Evolutionary conservation across 108 stramenopile species (phyloP).

Genomic region (Nitzschia putrida): DNA sequence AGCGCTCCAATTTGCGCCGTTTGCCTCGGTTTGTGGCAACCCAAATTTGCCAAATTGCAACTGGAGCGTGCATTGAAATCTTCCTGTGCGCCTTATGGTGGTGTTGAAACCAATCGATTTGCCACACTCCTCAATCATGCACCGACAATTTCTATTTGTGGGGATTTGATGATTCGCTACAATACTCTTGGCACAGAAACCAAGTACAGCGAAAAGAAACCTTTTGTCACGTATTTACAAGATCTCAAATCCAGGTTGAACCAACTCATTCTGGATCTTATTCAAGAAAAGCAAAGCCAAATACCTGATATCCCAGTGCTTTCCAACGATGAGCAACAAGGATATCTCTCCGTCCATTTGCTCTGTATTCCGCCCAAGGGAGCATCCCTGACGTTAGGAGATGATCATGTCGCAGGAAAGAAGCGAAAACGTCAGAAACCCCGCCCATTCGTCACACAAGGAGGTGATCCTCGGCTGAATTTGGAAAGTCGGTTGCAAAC

Average conservation of each 20-base stretch:
- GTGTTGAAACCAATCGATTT: conserved; percentile 30
- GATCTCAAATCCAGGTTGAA: conserved; percentile 40
- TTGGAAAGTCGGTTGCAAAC: conserved; percentile 44
- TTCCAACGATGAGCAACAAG: conserved; percentile 61
- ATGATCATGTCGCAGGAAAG: not conserved
- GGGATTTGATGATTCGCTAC: conserved; percentile 44
- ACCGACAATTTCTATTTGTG: conserved; percentile 34
- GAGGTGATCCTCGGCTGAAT: conserved; percentile 75
- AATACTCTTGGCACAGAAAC: not conserved
- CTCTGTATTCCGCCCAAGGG: conserved; percentile 39
- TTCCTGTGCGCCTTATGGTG: conserved; percentile 41
- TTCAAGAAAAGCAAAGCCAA: not conserved
- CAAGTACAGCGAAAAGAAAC: conserved; percentile 1
- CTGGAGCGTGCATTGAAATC: conserved; percentile 15
- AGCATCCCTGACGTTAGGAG: not conserved
- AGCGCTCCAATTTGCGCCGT: conserved; percentile 9
- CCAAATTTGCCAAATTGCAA: not conserved
- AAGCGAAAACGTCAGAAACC: conserved; percentile 45
- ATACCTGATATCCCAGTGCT: conserved; percentile 1
- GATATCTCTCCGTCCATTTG: conserved; percentile 59
- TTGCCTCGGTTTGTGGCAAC: conserved; percentile 32
- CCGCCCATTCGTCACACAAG: conserved; percentile 49
- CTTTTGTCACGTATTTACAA: conserved; percentile 25
- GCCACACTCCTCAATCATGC: conserved; percentile 10
- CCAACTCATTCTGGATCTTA: conserved; percentile 11